Base-by-base conservation (phyloP, 2,329 filamentous ascomycete genomes). In the Nemania sp. region DNA sequence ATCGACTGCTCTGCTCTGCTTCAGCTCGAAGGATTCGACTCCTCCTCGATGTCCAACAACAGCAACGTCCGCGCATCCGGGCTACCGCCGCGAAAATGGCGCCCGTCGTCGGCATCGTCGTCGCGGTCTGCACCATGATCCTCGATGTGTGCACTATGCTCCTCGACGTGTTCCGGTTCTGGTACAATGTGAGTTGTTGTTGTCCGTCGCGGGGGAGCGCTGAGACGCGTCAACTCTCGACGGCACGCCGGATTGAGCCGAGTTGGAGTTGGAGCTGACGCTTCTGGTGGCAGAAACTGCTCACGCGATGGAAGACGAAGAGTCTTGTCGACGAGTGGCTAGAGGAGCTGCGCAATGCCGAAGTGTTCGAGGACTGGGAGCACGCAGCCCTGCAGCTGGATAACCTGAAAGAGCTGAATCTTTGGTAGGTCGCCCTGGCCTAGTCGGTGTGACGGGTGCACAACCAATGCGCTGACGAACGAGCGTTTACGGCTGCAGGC, bases 331-430 rank as follows among this genome's bases (percentile, higher is more conserved):
- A 88, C 60, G 74, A 84, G 49, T 86, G 90, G 74, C 78, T 88
- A 37, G 80, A 88, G 56, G 75, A 79, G 20, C 76, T 95, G 42
- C 79, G 78, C 48, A 80, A 83, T 54, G 88, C 90, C 15, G 78
- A 83, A 60, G 79, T 81, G 22, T 96, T 88, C 67, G 89, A 94
- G 66, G 88, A 94, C 68, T 97, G 91, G 91, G 87, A 93, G 68
- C 86, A 86, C 61, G 86, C 88, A n/a, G 90, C 91, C 1, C 81
- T 89, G 59, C 83, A 89, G 65, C 80, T 96, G n/a, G 92, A 96
- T 70, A 86, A 88, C 64, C 77, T 90, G 15, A 78, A 91, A n/a
- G 86, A 86, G 36, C 83, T 91, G 62, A 90, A 95, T 72, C 72
- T 91, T 57, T 96, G 90, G 90, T 89, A 75, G 54, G 72, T 60